Percentiles rank a stretch among this genome's conserved stretches.
Evolutionary conservation across 2,329 filamentous ascomycete genomes (phyloP).

Genomic region (Sclerotinia sclerotiorum): DNA sequence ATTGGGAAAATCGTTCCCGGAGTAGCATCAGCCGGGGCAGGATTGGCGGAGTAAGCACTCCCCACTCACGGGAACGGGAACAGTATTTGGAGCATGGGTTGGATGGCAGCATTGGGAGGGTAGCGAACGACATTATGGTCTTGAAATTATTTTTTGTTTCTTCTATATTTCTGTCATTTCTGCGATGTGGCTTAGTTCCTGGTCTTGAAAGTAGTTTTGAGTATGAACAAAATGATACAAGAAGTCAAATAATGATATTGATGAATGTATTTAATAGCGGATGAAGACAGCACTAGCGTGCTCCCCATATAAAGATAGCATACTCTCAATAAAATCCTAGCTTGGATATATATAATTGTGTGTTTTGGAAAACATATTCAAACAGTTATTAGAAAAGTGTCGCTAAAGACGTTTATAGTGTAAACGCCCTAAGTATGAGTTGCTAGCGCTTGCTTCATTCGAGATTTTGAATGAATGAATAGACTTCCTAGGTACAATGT

Average conservation of each 20-base stretch:
- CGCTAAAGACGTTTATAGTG: background rate
- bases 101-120: background rate
- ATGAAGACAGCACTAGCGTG: background rate
- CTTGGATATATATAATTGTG: background rate
- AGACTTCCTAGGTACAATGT: background rate
- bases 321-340: background rate
- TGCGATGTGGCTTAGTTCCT: background rate
- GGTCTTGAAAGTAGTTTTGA: background rate
- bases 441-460: background rate
- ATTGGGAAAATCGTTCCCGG: background rate
- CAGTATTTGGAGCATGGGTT: background rate
- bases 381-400: background rate
- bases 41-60: conserved; percentile 16
- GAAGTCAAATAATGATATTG: background rate
- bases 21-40: conserved; percentile 8
- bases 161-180: background rate
- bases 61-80: background rate
- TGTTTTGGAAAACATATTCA: background rate
- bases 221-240: background rate
- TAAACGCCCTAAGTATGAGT: background rate
- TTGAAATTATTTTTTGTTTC: background rate
- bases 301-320: background rate
- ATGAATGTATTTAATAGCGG: background rate
- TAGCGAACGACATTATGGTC: background rate
- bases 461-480: background rate